Percentiles rank a stretch among this genome's conserved stretches.
Evolutionary conservation across 2,329 filamentous ascomycete species (phyloP).

Genomic region (Cytospora paraplurivora): DNA sequence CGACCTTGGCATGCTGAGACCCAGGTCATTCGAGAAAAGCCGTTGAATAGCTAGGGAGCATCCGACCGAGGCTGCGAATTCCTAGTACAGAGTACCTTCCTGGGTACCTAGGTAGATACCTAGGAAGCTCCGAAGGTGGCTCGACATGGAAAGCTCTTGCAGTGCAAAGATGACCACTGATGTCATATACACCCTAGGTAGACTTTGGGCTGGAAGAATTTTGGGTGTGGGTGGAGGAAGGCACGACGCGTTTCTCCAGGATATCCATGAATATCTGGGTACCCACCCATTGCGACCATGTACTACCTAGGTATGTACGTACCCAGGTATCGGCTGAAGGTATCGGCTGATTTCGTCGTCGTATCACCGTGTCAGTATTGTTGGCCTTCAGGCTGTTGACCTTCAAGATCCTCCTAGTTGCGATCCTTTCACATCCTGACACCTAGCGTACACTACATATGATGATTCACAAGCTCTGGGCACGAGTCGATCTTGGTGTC

Average conservation of each 20-base stretch:
- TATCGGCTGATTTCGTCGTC: too few species aligned
- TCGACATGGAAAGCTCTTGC: neutral
- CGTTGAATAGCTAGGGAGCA: neutral
- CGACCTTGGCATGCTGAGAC: neutral
- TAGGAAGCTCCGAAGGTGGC: too few species aligned
- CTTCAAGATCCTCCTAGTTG: too few species aligned
- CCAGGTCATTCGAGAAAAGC: neutral
- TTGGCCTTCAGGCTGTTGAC: too few species aligned
- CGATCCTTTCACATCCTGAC: neutral
- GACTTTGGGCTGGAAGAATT: neutral
- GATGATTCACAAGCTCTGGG: constrained; percentile 15
- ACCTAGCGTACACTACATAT: neutral
- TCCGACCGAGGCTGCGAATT: neutral
- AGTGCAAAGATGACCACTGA: neutral
- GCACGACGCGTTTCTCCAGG: neutral
- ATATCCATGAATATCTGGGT: neutral
- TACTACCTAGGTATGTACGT: neutral
- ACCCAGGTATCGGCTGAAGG: neutral
- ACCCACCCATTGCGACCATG: neutral
- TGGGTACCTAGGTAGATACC: too few species aligned
- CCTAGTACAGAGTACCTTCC: too few species aligned
- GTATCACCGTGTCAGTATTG: neutral
- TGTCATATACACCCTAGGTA: neutral
- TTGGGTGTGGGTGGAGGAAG: too few species aligned
- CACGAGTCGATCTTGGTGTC: constrained; percentile 17